A percentile compares a stretch with the other conserved stretches of the same genome.
These are phyloP conservation scores for Leccinum longicurvipes DNA, from an alignment of 768 basidiomycete genomes.

Conservation along the genomic window DNA sequence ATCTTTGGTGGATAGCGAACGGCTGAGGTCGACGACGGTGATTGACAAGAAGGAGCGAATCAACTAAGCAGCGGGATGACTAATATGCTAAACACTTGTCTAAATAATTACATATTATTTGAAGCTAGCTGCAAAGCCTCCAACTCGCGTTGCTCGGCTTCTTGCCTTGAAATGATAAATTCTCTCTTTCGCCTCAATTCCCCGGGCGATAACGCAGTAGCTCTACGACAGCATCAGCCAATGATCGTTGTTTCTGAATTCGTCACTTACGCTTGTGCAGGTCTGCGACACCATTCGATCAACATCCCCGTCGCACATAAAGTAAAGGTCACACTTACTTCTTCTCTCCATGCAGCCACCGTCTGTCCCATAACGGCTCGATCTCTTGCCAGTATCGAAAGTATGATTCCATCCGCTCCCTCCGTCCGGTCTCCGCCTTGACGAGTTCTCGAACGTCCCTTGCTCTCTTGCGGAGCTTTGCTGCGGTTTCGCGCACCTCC, in stretches of 20 bases:
- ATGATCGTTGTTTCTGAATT: neutral
- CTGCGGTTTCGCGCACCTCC: slow-evolving; percentile 15
- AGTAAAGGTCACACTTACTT: slow-evolving; percentile 3
- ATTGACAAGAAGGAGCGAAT: slow-evolving; percentile 27
- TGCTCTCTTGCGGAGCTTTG: slow-evolving; percentile 17
- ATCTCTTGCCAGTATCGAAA: slow-evolving; percentile 29
- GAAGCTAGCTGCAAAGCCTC: neutral
- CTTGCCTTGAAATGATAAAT: slow-evolving; percentile 12
- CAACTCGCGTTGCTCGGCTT: slow-evolving; percentile 13
- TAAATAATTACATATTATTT: slow-evolving; percentile 1
- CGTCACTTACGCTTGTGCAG: slow-evolving; percentile 7
- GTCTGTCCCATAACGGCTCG: slow-evolving; percentile 19
- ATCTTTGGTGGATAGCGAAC: slow-evolving; percentile 34
- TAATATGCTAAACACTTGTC: slow-evolving; percentile 22
- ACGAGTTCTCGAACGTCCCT: slow-evolving; percentile 22
- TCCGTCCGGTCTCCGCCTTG: slow-evolving; percentile 21
- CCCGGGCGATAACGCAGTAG: slow-evolving; percentile 2
- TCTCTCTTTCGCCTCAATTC: slow-evolving; percentile 6
- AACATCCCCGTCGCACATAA: neutral
- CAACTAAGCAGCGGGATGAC: slow-evolving; percentile 21
- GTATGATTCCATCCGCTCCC: slow-evolving; percentile 27
- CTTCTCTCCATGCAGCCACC: slow-evolving; percentile 25
- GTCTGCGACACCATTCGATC: slow-evolving; percentile 1
- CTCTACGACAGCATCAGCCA: neutral
- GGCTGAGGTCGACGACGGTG: slow-evolving; percentile 22